phyloP scores from a whole-genome alignment of 768 basidiomycete genomes.

The Thelephora ganbajun region DNA sequence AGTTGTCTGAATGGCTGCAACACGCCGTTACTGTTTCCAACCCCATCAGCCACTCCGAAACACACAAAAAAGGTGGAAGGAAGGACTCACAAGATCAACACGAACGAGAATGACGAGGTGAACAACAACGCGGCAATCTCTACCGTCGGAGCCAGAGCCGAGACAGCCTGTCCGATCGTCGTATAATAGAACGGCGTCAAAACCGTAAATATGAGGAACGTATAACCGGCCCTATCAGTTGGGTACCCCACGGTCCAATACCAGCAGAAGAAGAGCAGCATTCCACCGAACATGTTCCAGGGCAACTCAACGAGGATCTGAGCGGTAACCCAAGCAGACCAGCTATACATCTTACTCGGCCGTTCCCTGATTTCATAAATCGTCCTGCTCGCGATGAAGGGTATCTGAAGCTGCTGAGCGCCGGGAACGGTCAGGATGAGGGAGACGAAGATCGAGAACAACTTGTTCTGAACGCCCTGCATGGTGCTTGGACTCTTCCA shows the following conservation, averaged over 20 bases:
- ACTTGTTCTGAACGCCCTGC: conserved; percentile 50
- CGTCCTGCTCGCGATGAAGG: conserved; percentile 42
- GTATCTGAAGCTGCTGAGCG: conserved; percentile 49
- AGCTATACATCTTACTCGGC: conserved; percentile 50
- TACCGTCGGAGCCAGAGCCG: conserved; percentile 44
- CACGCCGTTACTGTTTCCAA: conserved; percentile 39
- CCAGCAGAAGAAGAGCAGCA: conserved; percentile 52
- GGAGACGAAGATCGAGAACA: conserved; percentile 48
- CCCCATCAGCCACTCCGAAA: background rate
- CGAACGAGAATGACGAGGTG: conserved; percentile 46
- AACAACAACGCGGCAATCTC: conserved; percentile 48
- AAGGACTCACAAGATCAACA: conserved; percentile 41
- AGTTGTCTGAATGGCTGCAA: conserved; percentile 49
- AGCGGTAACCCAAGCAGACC: conserved; percentile 42
- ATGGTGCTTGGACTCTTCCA: conserved; percentile 38
- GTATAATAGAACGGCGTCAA: conserved; percentile 50
- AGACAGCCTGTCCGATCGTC: conserved; percentile 44
- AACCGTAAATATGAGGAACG: conserved; percentile 38
- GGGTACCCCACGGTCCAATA: conserved; percentile 58
- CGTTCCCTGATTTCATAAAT: conserved; percentile 58
- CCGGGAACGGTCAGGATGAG: conserved; percentile 37
- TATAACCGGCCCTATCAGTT: conserved; percentile 40
- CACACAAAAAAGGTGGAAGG: background rate
- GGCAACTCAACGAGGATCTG: conserved; percentile 45
- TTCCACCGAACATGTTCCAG: conserved; percentile 45